Base-by-base conservation (phyloP, 768 basidiomycete species). In the Lactifluus piperatus region DNA sequence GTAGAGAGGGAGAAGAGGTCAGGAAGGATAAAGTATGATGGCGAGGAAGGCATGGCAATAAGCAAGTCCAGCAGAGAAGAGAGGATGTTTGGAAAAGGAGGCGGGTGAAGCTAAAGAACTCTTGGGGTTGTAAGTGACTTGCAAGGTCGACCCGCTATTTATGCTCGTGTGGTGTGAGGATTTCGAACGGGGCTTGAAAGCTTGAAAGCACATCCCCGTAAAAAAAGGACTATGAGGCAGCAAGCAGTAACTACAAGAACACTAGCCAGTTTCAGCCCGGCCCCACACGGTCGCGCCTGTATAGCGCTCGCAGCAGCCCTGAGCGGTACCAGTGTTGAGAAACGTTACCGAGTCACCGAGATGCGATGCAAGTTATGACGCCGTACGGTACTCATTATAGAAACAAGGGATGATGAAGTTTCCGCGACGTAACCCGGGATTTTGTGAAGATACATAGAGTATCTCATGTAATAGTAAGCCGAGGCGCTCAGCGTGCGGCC, bases 1-100 rank as follows among this genome's bases (percentile, higher is more conserved):
- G 51, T 57, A 22, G 64, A 65, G 52, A 79, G 81, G 24, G 76
- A 69, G 43, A 80, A 71, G 51, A 86, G 76, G 69, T 85, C 79
- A 24, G 83, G 84, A 62, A 86, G 78, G 55, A 74, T 60, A 68
- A 82, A 79, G 44, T 55, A 48, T 16, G 58, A 64, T 49, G 54
- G 56, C 16, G 60, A 34, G 14, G 45, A 34, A 16, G 45, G 27
- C 64, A 65, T 65, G 14, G 36, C 30, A 22, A 55, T 45, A 32
- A 26, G 41, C 44, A 55, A 18, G 13, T 47, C 30, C 29, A 41
- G 18, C 11, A 47, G 6, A 10, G 48, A 22, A 30, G 41, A 57
- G 24, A 46, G 30, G 32, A 34, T 37, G 29, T 34, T 16, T 48
- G 36, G 8, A 22, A 41, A 36, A 24, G 26, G 44, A n/a, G 9